Percentiles rank a stretch among this genome's conserved stretches.
phyloP scores from a whole-genome alignment of 2,329 filamentous ascomycete species.

The Aspergillus ibericus region DNA sequence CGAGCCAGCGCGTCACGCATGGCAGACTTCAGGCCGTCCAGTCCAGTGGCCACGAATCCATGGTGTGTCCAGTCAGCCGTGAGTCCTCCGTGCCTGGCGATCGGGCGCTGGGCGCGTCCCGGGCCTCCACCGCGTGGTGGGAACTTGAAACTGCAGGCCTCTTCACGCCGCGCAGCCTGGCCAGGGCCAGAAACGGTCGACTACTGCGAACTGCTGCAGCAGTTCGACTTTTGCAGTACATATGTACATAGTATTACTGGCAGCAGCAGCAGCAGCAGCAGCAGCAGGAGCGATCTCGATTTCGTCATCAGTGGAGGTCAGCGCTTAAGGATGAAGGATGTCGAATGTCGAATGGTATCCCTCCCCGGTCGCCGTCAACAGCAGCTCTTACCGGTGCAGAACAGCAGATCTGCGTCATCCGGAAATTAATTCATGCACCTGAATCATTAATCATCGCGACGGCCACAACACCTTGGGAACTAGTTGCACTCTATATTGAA shows the following conservation, averaged over 20 bases:
- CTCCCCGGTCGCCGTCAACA: neutral
- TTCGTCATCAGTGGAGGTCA: neutral
- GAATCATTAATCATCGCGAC: neutral
- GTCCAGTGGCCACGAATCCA: neutral
- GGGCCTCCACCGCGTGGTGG: conserved; percentile 1
- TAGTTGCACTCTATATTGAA: neutral
- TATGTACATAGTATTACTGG: neutral
- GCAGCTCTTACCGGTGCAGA: neutral
- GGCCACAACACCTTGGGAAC: neutral
- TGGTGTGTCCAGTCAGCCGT: neutral
- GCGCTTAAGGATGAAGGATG: neutral
- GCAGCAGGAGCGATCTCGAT: neutral
- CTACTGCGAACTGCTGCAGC: neutral
- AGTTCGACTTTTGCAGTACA: neutral
- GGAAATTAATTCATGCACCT: conserved; percentile 16
- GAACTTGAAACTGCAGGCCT: conserved; percentile 3
- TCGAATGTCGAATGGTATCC: neutral
- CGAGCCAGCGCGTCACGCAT: neutral
- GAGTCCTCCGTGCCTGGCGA: neutral
- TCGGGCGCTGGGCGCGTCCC: conserved; percentile 2
- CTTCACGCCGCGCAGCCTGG: neutral
- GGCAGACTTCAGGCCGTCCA: neutral
- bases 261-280: neutral
- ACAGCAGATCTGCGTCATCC: conserved; percentile 11
- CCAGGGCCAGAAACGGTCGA: neutral